Percentiles rank a stretch among this genome's conserved stretches.
phyloP scores from a whole-genome alignment of 2,329 filamentous ascomycete species.

The Arthroderma uncinatum region DNA sequence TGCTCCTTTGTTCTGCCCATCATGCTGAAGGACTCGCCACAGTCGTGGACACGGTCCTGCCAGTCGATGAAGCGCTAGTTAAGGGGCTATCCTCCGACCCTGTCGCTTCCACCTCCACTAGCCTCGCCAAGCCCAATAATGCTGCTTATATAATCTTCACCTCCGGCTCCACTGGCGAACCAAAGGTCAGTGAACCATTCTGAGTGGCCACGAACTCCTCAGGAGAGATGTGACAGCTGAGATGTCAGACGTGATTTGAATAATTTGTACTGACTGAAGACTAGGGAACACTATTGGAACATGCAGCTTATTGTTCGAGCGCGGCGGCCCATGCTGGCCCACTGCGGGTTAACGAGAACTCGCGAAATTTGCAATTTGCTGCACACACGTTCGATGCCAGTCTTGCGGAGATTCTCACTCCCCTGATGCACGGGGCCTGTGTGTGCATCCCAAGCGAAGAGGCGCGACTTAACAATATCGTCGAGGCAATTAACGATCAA shows the following conservation, averaged over 20 bases:
- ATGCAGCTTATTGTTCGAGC: conserved; percentile 47
- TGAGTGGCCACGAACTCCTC: neutral
- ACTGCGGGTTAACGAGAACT: conserved; percentile 39
- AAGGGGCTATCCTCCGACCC: conserved; percentile 17
- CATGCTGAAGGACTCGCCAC: conserved; percentile 17
- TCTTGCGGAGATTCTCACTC: conserved; percentile 44
- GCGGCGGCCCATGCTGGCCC: conserved; percentile 43
- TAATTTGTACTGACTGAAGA: neutral
- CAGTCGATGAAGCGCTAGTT: conserved; percentile 21
- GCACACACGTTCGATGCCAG: conserved; percentile 48
- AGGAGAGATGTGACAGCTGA: neutral
- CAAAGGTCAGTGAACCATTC: conserved; percentile 31
- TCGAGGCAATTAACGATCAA: conserved; percentile 42
- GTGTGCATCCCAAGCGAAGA: conserved; percentile 47
- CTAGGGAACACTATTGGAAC: conserved; percentile 52
- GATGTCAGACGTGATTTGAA: neutral
- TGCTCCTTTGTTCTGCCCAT: conserved; percentile 26
- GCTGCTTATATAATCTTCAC: conserved; percentile 50
- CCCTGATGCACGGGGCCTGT: conserved; percentile 46
- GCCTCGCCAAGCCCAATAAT: conserved; percentile 23
- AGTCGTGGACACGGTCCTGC: conserved; percentile 21
- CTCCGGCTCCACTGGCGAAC: conserved; percentile 45
- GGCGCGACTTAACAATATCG: conserved; percentile 41
- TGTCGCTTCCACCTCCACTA: conserved; percentile 14
- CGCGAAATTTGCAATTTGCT: conserved; percentile 48